Evolutionary conservation across 2,329 filamentous ascomycete species (phyloP).

Genomic region (Didymella keratinophila): DNA sequence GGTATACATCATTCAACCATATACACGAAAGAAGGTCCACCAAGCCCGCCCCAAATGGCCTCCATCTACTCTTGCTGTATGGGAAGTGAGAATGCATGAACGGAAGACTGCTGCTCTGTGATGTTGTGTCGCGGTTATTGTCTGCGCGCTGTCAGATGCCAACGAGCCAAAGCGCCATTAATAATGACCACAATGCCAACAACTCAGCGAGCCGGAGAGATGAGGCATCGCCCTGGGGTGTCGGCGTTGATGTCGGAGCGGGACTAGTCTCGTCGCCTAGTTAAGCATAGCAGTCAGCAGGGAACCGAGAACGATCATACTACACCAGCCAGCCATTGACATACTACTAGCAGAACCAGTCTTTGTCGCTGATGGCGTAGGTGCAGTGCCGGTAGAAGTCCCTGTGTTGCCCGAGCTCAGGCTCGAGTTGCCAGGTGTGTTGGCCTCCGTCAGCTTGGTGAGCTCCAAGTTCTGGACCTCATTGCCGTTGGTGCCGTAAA

Average conservation of each 20-base stretch:
- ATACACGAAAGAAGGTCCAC: slow-evolving; percentile 20
- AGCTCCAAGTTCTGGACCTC: slow-evolving; percentile 71
- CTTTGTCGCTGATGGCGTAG: slow-evolving; percentile 29
- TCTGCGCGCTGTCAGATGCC: neutral
- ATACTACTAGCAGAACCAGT: slow-evolving; percentile 26
- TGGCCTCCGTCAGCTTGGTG: slow-evolving; percentile 61
- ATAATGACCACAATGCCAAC: neutral
- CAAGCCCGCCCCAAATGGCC: slow-evolving; percentile 2
- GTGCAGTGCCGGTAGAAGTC: slow-evolving; percentile 20
- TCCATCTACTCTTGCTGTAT: neutral
- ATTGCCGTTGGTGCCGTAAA: slow-evolving; percentile 65
- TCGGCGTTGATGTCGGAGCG: slow-evolving; percentile 1
- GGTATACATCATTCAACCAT: slow-evolving; percentile 30
- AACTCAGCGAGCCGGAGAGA: neutral
- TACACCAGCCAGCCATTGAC: slow-evolving; percentile 19
- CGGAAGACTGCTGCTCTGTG: neutral
- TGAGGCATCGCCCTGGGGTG: slow-evolving; percentile 8
- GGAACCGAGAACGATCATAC: slow-evolving; percentile 15
- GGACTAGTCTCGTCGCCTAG: slow-evolving; percentile 5
- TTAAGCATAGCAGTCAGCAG: slow-evolving; percentile 20
- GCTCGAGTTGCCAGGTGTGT: slow-evolving; percentile 59
- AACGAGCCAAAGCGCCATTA: slow-evolving; percentile 3
- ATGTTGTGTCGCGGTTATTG: neutral
- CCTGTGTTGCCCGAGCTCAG: slow-evolving; percentile 25
- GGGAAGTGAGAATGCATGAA: too few species aligned